These are phyloP conservation scores for Dictyostelium intermedium DNA, from an alignment of 78 protist species.

Conservation along the genomic window DNA sequence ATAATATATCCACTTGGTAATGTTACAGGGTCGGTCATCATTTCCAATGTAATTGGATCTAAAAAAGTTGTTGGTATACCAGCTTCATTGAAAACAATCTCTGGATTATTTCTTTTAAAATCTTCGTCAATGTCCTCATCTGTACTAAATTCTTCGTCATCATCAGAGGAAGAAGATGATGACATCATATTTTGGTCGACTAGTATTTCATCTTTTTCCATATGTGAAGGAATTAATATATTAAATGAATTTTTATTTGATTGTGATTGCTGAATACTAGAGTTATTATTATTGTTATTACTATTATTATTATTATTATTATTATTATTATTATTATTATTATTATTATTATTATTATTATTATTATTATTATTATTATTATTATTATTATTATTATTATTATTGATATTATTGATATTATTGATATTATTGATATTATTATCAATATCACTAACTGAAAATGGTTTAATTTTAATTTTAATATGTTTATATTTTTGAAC, in stretches of 20 bases:
- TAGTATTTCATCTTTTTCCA: background rate
- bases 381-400: too few species aligned
- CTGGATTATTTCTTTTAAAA: constrained; percentile 41
- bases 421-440: too few species aligned
- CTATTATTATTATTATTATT: too few species aligned
- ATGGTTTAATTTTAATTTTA: background rate
- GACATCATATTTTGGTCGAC: background rate
- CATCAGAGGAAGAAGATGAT: too few species aligned
- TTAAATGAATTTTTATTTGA: background rate
- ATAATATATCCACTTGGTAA: constrained; percentile 38
- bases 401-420: too few species aligned
- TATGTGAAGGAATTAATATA: background rate
- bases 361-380: too few species aligned
- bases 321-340: too few species aligned
- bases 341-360: too few species aligned
- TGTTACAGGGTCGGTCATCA: constrained; percentile 50
- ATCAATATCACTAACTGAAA: too few species aligned
- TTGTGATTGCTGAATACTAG: background rate
- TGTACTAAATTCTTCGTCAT: background rate
- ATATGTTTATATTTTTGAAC: background rate
- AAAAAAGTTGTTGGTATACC: constrained; percentile 67
- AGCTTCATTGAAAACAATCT: constrained; percentile 45
- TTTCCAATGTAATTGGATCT: constrained; percentile 61
- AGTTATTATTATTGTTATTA: background rate
- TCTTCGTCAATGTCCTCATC: background rate